Percentiles rank a stretch among this genome's conserved stretches.
phyloP scores from a whole-genome alignment of 106 monocot species.

The Phalaenopsis equestris region DNA sequence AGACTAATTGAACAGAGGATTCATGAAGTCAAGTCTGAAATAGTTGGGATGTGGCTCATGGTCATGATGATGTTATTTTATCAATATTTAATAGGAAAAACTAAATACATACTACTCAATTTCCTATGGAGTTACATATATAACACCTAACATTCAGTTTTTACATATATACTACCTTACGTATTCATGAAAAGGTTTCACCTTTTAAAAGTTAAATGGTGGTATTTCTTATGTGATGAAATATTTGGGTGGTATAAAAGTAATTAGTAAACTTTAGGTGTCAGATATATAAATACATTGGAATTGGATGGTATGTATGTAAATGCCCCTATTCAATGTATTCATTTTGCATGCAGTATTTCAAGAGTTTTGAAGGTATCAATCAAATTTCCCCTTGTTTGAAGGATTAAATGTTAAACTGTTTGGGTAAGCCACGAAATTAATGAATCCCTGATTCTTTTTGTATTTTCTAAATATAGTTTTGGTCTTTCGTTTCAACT shows the following conservation, averaged over 20 bases:
- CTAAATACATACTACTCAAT: too few species aligned
- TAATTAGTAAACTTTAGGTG: too few species aligned
- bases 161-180: too few species aligned
- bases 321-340: neutral
- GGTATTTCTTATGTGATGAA: too few species aligned
- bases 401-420: neutral
- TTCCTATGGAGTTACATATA: too few species aligned
- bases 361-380: neutral
- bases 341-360: slow-evolving; percentile 2
- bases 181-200: too few species aligned
- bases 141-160: too few species aligned
- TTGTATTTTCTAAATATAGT: neutral
- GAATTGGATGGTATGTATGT: neutral
- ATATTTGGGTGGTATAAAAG: too few species aligned
- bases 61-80: neutral
- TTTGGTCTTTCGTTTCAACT: neutral
- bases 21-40: neutral
- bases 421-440: neutral
- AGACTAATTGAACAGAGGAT: neutral
- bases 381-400: neutral
- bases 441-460: neutral
- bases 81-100: too few species aligned
- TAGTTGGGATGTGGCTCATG: neutral
- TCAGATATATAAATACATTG: too few species aligned
- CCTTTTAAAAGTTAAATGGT: too few species aligned